Evolutionary conservation across 768 basidiomycete species (phyloP).

Genomic region (Phylloporus sp.): DNA sequence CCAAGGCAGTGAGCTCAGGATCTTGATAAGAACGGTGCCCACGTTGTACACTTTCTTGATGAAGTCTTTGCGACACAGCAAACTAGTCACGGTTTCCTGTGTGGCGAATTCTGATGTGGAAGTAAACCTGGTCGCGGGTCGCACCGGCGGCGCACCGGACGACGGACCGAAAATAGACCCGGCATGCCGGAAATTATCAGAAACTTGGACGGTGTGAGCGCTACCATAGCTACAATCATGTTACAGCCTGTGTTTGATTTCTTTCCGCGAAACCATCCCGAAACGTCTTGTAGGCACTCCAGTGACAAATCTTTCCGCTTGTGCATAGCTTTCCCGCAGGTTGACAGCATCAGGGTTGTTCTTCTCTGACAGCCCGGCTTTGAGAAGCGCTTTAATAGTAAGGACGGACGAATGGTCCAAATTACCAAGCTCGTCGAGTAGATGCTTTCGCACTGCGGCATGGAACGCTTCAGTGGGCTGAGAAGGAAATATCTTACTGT

Average conservation of each 20-base stretch:
- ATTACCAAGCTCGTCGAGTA: conserved; percentile 54
- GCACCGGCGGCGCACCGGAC: too few species aligned
- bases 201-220: neutral
- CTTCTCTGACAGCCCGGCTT: conserved; percentile 52
- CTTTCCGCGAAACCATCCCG: conserved; percentile 50
- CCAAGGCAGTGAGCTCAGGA: too few species aligned
- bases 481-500: conserved; percentile 55
- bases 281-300: conserved; percentile 55
- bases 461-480: conserved; percentile 53
- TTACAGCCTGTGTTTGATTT: conserved; percentile 62
- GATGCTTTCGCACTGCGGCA: conserved; percentile 40
- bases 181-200: neutral
- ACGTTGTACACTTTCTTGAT: too few species aligned
- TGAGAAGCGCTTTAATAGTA: conserved; percentile 48
- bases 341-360: conserved; percentile 61
- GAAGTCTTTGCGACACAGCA: too few species aligned
- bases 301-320: conserved; percentile 59
- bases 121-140: too few species aligned
- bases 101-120: too few species aligned
- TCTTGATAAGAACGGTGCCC: too few species aligned
- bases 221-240: neutral
- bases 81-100: too few species aligned
- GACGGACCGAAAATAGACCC: neutral
- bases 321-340: conserved; percentile 65
- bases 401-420: conserved; percentile 53